A percentile compares a stretch with the other conserved stretches of the same genome.
Conservation (phyloP, 139 green algal species). For the Edaphochlamys debaryana region DNA sequence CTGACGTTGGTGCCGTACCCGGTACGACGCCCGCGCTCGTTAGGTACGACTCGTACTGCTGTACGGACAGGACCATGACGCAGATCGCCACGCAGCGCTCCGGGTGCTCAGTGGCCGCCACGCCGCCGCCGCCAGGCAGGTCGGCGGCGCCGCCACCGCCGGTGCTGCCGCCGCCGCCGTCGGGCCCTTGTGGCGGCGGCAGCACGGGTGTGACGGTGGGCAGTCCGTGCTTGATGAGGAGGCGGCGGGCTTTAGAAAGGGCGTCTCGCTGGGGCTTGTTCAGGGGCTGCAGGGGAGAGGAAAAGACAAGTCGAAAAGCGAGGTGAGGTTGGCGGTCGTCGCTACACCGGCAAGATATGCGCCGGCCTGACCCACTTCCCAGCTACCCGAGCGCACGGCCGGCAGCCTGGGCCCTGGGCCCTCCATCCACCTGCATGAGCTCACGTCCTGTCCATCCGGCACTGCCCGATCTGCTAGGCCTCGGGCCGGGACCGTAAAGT, state of each 20-base stretch:
- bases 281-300: conserved; percentile 5
- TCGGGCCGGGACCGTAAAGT: too few relatives aligned
- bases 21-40: too few relatives aligned
- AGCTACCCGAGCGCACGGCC: too few relatives aligned
- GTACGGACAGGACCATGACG: conserved; percentile 7
- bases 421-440: neutral
- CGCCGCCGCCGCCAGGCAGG: neutral
- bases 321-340: too few relatives aligned
- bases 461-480: too few relatives aligned
- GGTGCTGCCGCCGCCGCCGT: neutral
- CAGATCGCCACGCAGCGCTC: conserved; percentile 6
- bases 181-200: neutral
- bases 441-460: too few relatives aligned
- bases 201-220: neutral
- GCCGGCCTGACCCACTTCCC: too few relatives aligned
- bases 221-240: neutral
- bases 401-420: too few relatives aligned
- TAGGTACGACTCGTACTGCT: too few relatives aligned
- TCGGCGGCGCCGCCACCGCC: neutral
- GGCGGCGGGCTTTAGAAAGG: conserved; percentile 24
- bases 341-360: too few relatives aligned
- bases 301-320: neutral
- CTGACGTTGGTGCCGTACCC: neutral
- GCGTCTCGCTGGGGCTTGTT: conserved; percentile 23
- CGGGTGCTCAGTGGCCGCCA: conserved; percentile 15